phyloP scores from a whole-genome alignment of 2,329 filamentous ascomycete genomes.

The Exophiala mesophila region DNA sequence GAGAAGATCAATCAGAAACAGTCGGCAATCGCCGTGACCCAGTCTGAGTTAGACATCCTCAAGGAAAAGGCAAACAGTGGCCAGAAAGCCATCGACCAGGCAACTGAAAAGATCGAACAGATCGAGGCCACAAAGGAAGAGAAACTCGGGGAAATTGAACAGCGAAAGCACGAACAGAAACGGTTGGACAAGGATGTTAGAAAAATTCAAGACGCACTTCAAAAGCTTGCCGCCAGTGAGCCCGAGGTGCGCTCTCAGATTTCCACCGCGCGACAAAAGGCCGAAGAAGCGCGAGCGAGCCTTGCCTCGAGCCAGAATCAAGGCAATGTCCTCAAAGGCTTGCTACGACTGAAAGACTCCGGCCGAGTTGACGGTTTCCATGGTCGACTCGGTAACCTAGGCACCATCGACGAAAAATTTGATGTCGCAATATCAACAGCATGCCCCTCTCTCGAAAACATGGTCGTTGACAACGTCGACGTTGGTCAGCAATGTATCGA shows the following conservation, averaged over 20 bases:
- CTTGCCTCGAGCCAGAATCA: conserved; percentile 86
- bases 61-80: conserved; percentile 85
- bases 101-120: conserved; percentile 68
- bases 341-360: conserved; percentile 94
- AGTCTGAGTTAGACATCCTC: conserved; percentile 89
- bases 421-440: conserved; percentile 98
- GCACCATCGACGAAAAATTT: conserved; percentile 87
- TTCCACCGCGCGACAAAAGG: conserved; percentile 86
- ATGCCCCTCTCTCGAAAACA: conserved; percentile 84
- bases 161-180: conserved; percentile 67
- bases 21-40: conserved; percentile 86
- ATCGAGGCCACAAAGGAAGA: conserved; percentile 66
- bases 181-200: conserved; percentile 69
- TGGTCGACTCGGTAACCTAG: conserved; percentile 87
- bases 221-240: conserved; percentile 69
- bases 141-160: conserved; percentile 70
- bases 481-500: conserved; percentile 97
- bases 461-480: conserved; percentile 94
- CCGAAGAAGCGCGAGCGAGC: conserved; percentile 89
- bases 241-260: conserved; percentile 77
- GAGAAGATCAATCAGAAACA: conserved; percentile 96
- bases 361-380: conserved; percentile 97
- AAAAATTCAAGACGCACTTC: conserved; percentile 66
- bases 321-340: conserved; percentile 81
- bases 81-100: conserved; percentile 75